Evolutionary conservation across 495 filamentous ascomycete genomes (phyloP), one percentile per base, ranked within the genome.

Genomic region (Tuber microsphaerosporum): DNA sequence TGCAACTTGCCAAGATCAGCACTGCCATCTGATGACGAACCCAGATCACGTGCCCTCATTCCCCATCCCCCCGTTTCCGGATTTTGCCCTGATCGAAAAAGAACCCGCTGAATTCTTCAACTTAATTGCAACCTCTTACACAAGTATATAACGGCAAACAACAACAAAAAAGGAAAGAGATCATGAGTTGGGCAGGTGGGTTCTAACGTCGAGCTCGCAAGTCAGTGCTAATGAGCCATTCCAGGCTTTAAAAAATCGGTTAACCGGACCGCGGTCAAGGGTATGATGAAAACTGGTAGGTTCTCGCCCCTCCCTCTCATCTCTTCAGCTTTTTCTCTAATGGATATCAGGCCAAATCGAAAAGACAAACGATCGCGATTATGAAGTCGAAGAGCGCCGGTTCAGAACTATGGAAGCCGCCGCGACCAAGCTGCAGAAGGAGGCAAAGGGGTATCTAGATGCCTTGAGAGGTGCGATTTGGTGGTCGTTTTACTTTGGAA

Each of bases 201-300:
- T 71, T 75, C 22, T 46, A 68, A 16, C 31, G 0, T 16, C 61
- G 65, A 41, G 51, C 44, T 4, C 46, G 71, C 74, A 73, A 41
- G 16, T 22, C 7, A n/a, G 46, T n/a, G 46, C 48, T 68, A 44
- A 31, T 43, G 43, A 41, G 22, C 43, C 20, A 37, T 41, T 56
- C 69, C 81, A 97, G 95, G 95, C 73, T 97, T 99, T 86, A 98
- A 97, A 88, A 98, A 97, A 84, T 96, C 94, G 88, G 93, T 97
- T 87, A 95, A 95, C 87, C 93, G 95, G 85, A 94, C 95, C 76
- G 97, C 94, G 84, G 97, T 96, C 84, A 94, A 97, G 90, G 94
- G 97, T 74, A 97, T 99, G 94, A 98, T 99, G 95, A 99, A 97
- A 88, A 94, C 95, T 31, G 93, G 91, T 93, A 82, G 77, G 86